Percentiles rank a stretch among this genome's conserved stretches.
Evolutionary conservation across 352 stramenopile species (phyloP).

Genomic region (Globisporangium middletonii): DNA sequence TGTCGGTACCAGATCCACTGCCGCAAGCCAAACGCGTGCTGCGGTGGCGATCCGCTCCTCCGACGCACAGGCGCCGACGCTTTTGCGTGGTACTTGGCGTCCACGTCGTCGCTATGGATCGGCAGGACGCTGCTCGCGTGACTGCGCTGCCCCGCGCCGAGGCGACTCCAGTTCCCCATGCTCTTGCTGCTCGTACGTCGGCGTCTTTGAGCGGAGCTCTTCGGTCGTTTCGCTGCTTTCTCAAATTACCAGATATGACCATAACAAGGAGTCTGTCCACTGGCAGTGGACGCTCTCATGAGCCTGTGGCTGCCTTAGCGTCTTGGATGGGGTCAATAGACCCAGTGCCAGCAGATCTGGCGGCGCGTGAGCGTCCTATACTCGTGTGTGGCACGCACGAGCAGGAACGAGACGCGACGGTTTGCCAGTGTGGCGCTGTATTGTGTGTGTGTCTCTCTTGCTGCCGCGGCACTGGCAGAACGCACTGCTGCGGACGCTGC

Average conservation of each 20-base stretch:
- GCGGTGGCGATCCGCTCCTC: not conserved
- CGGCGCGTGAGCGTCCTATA: no score
- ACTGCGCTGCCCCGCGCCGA: not conserved
- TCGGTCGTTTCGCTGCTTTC: not conserved
- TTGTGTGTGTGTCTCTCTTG: not conserved
- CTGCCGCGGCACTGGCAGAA: not conserved
- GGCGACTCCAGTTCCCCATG: slow-evolving; percentile 7
- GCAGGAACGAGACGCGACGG: no score
- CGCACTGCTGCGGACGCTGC: not conserved
- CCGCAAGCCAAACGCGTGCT: not conserved
- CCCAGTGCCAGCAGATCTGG: no score
- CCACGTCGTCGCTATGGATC: not conserved
- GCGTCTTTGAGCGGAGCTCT: no score
- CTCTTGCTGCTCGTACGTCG: not conserved
- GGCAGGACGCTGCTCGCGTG: slow-evolving; percentile 5
- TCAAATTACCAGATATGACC: no score
- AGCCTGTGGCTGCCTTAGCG: no score
- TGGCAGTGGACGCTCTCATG: no score
- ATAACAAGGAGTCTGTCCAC: no score
- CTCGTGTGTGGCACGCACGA: no score
- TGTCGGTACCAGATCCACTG: slow-evolving; percentile 20
- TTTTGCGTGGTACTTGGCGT: slow-evolving; percentile 12
- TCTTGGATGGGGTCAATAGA: no score
- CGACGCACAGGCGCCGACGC: slow-evolving; percentile 1
- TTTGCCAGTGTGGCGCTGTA: not conserved